phyloP scores from a whole-genome alignment of 1,139 yeast species.

The Protomyces macrosporus region DNA sequence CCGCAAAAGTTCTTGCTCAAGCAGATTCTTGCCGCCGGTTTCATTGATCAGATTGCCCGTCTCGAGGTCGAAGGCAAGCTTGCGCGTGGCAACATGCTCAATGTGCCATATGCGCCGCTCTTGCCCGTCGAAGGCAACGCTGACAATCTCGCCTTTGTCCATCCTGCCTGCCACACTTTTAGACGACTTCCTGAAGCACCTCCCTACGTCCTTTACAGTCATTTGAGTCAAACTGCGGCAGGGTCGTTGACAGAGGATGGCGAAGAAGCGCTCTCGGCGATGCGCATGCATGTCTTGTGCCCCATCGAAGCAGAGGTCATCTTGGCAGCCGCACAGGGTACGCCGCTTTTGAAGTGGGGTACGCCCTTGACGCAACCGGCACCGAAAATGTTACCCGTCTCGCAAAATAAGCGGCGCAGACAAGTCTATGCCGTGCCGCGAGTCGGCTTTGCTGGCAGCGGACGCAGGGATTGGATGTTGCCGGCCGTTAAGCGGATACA shows the following conservation, averaged over 20 bases:
- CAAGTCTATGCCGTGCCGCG: constrained; percentile 25
- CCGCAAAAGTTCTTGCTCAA: constrained; percentile 71
- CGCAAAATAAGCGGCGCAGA: constrained; percentile 5
- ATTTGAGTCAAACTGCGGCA: constrained; percentile 1
- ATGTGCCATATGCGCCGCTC: constrained; percentile 23
- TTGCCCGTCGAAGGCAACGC: constrained; percentile 14
- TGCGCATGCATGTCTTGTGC: constrained; percentile 19
- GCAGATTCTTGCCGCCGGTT: constrained; percentile 91
- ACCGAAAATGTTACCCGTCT: background rate
- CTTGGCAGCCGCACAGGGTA: constrained; percentile 18
- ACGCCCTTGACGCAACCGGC: constrained; percentile 19
- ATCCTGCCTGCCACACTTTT: constrained; percentile 23
- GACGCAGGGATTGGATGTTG: constrained; percentile 25
- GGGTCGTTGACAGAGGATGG: background rate
- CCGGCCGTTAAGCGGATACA: constrained; percentile 25
- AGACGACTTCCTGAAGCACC: constrained; percentile 24
- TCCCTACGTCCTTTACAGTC: constrained; percentile 19
- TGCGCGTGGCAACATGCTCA: constrained; percentile 13
- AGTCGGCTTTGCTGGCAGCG: constrained; percentile 21
- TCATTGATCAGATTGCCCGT: constrained; percentile 81
- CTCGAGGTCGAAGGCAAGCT: constrained; percentile 63
- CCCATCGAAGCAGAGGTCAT: constrained; percentile 14
- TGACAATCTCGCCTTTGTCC: constrained; percentile 23
- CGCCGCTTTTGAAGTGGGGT: constrained; percentile 25
- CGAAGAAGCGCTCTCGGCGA: background rate